Evolutionary conservation across 148 eudicot genomes (phyloP), one percentile per base, ranked within the genome.

Genomic region (Polygonum maritimum): DNA sequence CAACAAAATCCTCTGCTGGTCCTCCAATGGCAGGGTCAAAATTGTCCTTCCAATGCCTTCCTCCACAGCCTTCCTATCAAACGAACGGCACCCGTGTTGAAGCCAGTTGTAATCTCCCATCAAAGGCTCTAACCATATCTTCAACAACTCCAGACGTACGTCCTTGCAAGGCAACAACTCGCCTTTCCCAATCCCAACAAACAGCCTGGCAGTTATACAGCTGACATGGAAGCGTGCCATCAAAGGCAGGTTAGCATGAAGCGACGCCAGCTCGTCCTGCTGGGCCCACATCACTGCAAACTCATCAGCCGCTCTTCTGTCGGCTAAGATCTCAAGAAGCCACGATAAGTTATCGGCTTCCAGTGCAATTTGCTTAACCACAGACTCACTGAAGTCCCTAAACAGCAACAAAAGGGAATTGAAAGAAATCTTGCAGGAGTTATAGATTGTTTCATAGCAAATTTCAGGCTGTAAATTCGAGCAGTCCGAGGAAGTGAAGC

Each of bases 11-110:
- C 90, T 87, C 83, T 90, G 97, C 83, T 94, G 98, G 63, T 94
- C 98, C 82, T 92, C 96, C 69, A 94, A 77, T 3, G 98, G 98
- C 19, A 94, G 85, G 12, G 97, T 94, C 75, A 94, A 81, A 60
- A 94, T 92, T 4, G 98, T 94, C 85, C 93, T 81, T 3, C 98
- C 96, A 5, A 92, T 92, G 51, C 98, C 98, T 77, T 94, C 98
- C 81, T 92, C 98, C 78, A 92, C 98, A 51, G 85, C 91, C 80
- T 81, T 89, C 77, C 89, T 79, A 80, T 94, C 98, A 77, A 94
- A 94, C 3, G 93, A 87, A 74, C 97, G 84, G 75, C 91, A 88
- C 65, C 91, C 98, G 12, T 92, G 96, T 71, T 88, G 92, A 57
- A 94, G 76, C 98, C 98, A 94, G 48, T 84, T 83, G 80, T 94